A percentile compares a stretch with the other conserved stretches of the same genome.
Conservation (phyloP, 2,329 filamentous ascomycete species). For the Lasiodiplodia theobromae region DNA sequence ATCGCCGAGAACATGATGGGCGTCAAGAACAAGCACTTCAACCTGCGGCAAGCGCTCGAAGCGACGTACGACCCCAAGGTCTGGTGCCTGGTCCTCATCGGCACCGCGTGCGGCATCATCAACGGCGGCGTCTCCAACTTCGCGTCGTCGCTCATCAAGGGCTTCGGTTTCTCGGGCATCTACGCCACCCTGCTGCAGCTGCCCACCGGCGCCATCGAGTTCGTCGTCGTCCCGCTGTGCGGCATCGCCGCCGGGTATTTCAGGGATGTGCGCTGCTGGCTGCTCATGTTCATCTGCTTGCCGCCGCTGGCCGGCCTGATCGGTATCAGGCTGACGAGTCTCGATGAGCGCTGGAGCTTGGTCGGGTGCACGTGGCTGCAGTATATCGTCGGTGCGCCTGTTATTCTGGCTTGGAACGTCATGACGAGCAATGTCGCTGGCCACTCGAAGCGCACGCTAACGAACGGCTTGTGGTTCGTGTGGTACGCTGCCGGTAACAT, state of each 20-base stretch:
- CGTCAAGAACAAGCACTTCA: constrained; percentile 51
- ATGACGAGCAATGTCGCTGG: constrained; percentile 54
- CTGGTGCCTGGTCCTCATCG: constrained; percentile 51
- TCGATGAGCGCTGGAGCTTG: constrained; percentile 56
- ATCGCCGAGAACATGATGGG: constrained; percentile 51
- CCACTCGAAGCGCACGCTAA: constrained; percentile 60
- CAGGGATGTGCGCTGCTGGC: constrained; percentile 40
- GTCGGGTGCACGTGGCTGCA: constrained; percentile 63
- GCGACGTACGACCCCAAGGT: constrained; percentile 50
- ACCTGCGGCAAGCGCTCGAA: constrained; percentile 48
- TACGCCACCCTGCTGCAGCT: constrained; percentile 52
- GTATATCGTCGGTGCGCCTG: constrained; percentile 57
- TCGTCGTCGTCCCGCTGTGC: constrained; percentile 47
- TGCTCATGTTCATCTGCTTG: constrained; percentile 50
- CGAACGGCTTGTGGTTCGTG: constrained; percentile 59
- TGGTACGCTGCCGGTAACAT: constrained; percentile 59
- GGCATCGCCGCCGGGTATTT: constrained; percentile 45
- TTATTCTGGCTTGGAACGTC: constrained; percentile 61
- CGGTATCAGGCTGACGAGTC: constrained; percentile 57
- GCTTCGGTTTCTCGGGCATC: constrained; percentile 52
- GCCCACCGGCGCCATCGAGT: constrained; percentile 54
- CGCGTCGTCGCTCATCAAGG: constrained; percentile 54
- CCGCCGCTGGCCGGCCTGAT: constrained; percentile 59
- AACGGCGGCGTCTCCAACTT: constrained; percentile 62
- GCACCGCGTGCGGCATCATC: constrained; percentile 54